A percentile compares a stretch with the other conserved stretches of the same genome.
phyloP scores from a whole-genome alignment of 257 asterid species.

The Cordia subcordata region DNA sequence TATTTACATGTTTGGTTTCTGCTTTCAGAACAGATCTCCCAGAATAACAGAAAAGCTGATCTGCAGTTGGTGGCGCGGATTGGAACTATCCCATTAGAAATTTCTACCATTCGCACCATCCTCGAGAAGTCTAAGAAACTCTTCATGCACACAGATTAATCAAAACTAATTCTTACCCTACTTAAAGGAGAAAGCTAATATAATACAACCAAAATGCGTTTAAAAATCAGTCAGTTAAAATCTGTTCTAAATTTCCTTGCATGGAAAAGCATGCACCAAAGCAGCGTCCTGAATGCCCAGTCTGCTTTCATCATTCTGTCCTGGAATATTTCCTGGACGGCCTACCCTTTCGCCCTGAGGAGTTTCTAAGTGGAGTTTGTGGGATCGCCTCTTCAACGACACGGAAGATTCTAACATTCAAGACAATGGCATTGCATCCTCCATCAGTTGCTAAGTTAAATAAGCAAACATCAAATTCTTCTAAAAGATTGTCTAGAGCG shows the following conservation, averaged over 20 bases:
- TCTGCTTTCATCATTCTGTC: neutral
- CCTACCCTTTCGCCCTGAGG: slow-evolving; percentile 1
- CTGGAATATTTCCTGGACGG: neutral
- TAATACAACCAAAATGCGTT: too few relatives aligned
- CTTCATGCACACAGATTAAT: too few relatives aligned
- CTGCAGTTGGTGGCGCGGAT: too few relatives aligned
- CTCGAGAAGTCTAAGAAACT: too few relatives aligned
- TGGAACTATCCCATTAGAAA: too few relatives aligned
- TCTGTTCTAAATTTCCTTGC: too few relatives aligned
- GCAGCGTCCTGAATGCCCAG: neutral
- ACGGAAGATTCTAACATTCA: slow-evolving; percentile 14
- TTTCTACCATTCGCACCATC: too few relatives aligned
- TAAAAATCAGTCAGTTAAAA: too few relatives aligned
- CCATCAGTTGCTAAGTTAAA: slow-evolving; percentile 7
- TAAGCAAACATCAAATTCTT: slow-evolving; percentile 28
- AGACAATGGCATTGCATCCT: neutral
- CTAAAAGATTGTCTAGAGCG: slow-evolving; percentile 24
- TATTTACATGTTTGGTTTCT: too few relatives aligned
- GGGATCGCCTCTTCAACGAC: slow-evolving; percentile 24
- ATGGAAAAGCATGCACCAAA: too few relatives aligned
- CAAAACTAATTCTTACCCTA: slow-evolving; percentile 2
- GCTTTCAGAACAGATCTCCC: too few relatives aligned
- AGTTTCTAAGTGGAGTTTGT: neutral
- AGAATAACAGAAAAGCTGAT: too few relatives aligned
- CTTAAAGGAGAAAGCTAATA: neutral